These are phyloP conservation scores for Dillenia suffruticosa DNA, from an alignment of 164 flowering plant species.

Conservation along the genomic window DNA sequence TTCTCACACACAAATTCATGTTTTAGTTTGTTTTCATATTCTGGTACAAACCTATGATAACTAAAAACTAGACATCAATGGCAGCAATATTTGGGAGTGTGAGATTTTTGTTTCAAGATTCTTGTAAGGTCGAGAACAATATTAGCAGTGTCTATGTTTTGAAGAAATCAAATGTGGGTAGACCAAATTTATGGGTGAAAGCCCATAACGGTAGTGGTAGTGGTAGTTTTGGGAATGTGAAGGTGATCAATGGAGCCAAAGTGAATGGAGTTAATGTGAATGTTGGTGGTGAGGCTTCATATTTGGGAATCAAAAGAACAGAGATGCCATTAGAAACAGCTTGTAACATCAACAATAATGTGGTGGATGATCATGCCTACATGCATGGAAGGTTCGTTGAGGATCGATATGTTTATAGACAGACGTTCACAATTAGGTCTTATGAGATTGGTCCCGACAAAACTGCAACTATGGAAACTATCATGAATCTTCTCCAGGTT, in stretches of 20 bases:
- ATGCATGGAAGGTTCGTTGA: conserved; percentile 57
- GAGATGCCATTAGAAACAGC: neutral
- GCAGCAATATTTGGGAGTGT: conserved; percentile 6
- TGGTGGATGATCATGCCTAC: conserved; percentile 18
- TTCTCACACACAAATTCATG: too few relatives aligned
- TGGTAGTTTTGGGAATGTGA: conserved; percentile 12
- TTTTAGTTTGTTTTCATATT: too few relatives aligned
- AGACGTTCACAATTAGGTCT: conserved; percentile 62
- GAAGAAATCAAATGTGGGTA: conserved; percentile 1
- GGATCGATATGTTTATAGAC: conserved; percentile 52
- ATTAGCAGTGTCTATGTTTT: neutral
- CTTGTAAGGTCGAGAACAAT: conserved; percentile 1
- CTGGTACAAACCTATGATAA: neutral
- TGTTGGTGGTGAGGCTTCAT: conserved; percentile 13
- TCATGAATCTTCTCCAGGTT: conserved; percentile 85
- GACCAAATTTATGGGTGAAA: conserved; percentile 8
- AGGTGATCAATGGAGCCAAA: conserved; percentile 46
- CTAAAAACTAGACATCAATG: conserved; percentile 14
- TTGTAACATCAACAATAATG: conserved; percentile 1
- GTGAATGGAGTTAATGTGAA: conserved; percentile 33
- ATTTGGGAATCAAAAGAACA: conserved; percentile 2
- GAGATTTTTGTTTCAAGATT: neutral
- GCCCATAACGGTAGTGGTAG: conserved; percentile 12
- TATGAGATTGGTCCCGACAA: conserved; percentile 83
- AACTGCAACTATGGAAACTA: conserved; percentile 83